A percentile compares a stretch with the other conserved stretches of the same genome.
Conservation (phyloP, 164 flowering plant genomes). For the Aristolochia fimbriata region DNA sequence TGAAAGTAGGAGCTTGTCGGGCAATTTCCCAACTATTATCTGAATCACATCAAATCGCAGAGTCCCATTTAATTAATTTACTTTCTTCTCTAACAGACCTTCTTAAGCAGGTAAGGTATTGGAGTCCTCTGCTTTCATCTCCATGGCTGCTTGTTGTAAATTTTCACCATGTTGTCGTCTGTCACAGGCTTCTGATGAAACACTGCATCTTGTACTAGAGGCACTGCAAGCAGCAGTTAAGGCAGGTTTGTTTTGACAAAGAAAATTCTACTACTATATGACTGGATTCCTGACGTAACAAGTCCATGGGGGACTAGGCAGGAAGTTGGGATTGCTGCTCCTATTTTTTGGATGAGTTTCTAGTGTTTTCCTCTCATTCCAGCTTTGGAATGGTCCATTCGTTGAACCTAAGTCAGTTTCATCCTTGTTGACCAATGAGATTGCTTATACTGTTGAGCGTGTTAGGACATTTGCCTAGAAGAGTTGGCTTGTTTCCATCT, state of each 20-base stretch:
- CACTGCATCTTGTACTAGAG: constrained; percentile 41
- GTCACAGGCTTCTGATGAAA: background rate
- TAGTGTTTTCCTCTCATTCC: too few relatives aligned
- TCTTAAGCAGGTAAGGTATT: constrained; percentile 55
- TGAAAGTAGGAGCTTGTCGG: constrained; percentile 89
- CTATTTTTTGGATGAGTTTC: too few relatives aligned
- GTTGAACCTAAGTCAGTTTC: too few relatives aligned
- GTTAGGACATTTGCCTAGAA: too few relatives aligned
- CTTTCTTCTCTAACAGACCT: constrained; percentile 73
- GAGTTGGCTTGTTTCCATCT: too few relatives aligned
- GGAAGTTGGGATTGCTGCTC: too few relatives aligned
- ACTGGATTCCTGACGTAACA: background rate
- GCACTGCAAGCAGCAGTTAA: constrained; percentile 67
- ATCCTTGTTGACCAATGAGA: too few relatives aligned
- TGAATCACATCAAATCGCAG: constrained; percentile 37
- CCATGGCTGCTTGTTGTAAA: background rate
- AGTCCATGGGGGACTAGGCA: too few relatives aligned
- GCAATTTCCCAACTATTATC: constrained; percentile 78
- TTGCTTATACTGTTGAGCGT: too few relatives aligned
- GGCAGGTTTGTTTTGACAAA: constrained; percentile 38
- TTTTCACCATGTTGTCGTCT: too few relatives aligned
- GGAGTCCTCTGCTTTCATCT: background rate
- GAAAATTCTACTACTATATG: background rate
- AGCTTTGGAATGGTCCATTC: too few relatives aligned
- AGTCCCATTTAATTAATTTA: constrained; percentile 47